A percentile compares a stretch with the other conserved stretches of the same genome.
phyloP scores from a whole-genome alignment of 176 grass and related monocot genomes.

The Aechmea fasciata region DNA sequence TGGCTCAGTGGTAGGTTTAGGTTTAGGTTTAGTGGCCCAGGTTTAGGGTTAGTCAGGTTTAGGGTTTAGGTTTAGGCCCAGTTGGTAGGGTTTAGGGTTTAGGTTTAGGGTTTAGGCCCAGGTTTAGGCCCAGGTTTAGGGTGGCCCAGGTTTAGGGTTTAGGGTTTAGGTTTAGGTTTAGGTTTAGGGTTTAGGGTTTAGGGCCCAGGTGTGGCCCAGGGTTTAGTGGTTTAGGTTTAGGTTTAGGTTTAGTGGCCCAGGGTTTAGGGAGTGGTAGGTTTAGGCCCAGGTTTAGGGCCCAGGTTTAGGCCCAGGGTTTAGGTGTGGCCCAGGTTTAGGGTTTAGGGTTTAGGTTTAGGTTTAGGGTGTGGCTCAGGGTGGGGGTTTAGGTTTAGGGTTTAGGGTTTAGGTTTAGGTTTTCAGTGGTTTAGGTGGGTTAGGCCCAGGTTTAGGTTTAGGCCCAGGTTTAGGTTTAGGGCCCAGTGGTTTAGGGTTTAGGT shows the following conservation, averaged over 20 bases:
- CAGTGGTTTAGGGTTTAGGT: neutral
- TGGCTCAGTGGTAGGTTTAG: neutral
- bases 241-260: neutral
- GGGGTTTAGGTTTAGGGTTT: slow-evolving; percentile 9
- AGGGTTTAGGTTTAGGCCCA: neutral
- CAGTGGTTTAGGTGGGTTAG: neutral
- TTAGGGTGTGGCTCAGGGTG: neutral
- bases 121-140: too few relatives aligned
- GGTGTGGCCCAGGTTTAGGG: too few relatives aligned
- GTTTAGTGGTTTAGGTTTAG: too few relatives aligned
- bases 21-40: neutral
- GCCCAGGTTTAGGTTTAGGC: slow-evolving; percentile 4
- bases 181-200: slow-evolving; percentile 14
- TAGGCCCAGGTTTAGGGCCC: neutral
- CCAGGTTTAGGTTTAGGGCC: neutral
- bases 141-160: slow-evolving; percentile 13
- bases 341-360: slow-evolving; percentile 4
- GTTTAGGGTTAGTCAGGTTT: neutral
- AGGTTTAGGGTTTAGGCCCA: neutral
- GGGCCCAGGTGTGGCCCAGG: neutral
- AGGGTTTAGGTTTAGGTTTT: slow-evolving; percentile 16
- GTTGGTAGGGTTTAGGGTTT: neutral
- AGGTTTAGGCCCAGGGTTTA: slow-evolving; percentile 4
- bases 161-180: neutral
- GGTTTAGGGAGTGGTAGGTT: neutral